phyloP scores from a whole-genome alignment of 75 land plant genomes.

The Ceratopteris richardii region DNA sequence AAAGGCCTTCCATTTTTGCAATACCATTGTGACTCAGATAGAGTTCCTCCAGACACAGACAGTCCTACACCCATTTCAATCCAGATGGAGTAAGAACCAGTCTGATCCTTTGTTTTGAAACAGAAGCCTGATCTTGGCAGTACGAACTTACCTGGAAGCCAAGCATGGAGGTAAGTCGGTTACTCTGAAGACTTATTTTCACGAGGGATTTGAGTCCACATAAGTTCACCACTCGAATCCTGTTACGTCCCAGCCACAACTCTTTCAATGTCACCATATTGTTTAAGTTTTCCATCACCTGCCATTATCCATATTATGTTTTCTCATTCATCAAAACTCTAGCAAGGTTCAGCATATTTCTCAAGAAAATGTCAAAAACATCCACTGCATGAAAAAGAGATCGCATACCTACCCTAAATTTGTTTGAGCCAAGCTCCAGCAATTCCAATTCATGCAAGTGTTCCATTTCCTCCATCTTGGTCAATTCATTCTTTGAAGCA shows the following conservation, averaged over 20 bases:
- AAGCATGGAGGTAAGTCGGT: constrained; percentile 79
- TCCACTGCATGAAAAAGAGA: too few species aligned
- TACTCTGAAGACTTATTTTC: constrained; percentile 90
- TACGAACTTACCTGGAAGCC: constrained; percentile 69
- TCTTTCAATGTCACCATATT: constrained; percentile 61
- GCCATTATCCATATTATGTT: too few species aligned
- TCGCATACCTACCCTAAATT: constrained; percentile 53
- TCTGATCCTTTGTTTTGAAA: background rate
- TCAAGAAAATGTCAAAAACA: too few species aligned
- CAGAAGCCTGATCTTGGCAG: too few species aligned
- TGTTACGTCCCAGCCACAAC: constrained; percentile 90
- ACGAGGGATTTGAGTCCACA: constrained; percentile 78
- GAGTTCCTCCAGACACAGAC: constrained; percentile 78
- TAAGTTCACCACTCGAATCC: constrained; percentile 62
- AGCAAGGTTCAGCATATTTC: too few species aligned
- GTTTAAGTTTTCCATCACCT: constrained; percentile 87
- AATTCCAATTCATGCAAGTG: constrained; percentile 63
- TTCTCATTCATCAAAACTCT: background rate
- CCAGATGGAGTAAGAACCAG: background rate
- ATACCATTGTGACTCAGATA: constrained; percentile 96
- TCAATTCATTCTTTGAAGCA: constrained; percentile 81
- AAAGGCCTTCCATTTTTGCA: constrained; percentile 81
- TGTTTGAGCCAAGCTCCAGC: constrained; percentile 96
- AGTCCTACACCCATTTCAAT: constrained; percentile 41
- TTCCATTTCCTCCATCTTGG: constrained; percentile 76